phyloP scores from a whole-genome alignment of 768 basidiomycete species.

The Suillus sp. region DNA sequence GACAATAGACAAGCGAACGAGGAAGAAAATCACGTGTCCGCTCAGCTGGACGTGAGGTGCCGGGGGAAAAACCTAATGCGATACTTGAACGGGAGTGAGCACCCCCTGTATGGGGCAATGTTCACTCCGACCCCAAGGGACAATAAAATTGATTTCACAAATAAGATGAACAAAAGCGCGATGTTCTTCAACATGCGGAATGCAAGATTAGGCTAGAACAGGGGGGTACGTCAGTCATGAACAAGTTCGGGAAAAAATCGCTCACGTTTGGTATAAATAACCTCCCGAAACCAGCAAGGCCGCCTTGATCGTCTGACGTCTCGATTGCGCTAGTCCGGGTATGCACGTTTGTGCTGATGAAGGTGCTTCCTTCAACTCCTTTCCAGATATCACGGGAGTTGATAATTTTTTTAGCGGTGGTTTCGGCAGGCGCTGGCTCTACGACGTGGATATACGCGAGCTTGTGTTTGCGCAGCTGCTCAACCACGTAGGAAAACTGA shows the following conservation, averaged over 20 bases:
- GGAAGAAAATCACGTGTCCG: no score
- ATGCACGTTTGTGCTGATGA: conserved; percentile 49
- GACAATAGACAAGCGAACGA: no score
- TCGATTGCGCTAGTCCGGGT: conserved; percentile 41
- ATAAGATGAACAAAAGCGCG: no score
- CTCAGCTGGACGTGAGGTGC: no score
- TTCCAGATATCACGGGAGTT: conserved; percentile 49
- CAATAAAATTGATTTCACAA: no score
- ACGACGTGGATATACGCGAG: conserved; percentile 56
- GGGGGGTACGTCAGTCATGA: neutral
- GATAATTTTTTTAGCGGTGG: conserved; percentile 32
- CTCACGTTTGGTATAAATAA: conserved; percentile 42
- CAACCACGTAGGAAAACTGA: conserved; percentile 53
- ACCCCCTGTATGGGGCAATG: no score
- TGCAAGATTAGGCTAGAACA: conserved; percentile 35
- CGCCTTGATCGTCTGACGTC: conserved; percentile 35
- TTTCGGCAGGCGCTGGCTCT: conserved; percentile 36
- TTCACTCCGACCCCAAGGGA: no score
- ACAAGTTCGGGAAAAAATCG: neutral
- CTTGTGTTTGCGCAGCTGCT: conserved; percentile 37
- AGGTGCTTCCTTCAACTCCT: conserved; percentile 29
- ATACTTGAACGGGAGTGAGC: no score
- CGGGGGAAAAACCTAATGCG: no score
- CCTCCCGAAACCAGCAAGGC: conserved; percentile 41
- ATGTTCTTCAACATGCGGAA: conserved; percentile 26